A percentile compares a stretch with the other conserved stretches of the same genome.
These are phyloP conservation scores for Glycine latifolia DNA, from an alignment of 306 rosid species.

Conservation along the genomic window DNA sequence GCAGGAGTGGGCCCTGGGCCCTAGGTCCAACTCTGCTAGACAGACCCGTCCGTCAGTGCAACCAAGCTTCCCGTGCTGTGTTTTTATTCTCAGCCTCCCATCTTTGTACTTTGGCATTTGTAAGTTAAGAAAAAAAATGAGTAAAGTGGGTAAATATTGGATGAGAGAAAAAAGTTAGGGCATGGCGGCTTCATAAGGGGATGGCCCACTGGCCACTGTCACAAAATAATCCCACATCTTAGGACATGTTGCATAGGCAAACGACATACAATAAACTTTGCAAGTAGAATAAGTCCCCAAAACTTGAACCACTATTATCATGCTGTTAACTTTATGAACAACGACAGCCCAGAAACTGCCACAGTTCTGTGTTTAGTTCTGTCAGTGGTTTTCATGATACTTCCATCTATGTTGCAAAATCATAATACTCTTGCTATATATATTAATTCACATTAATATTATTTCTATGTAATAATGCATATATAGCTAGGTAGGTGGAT, in stretches of 20 bases:
- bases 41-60: constrained; percentile 5
- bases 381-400: not conserved
- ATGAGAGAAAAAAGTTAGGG: not conserved
- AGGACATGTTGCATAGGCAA: constrained; percentile 38
- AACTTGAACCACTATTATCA: not conserved
- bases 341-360: constrained; percentile 35
- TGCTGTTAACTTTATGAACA: constrained; percentile 29
- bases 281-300: constrained; percentile 29
- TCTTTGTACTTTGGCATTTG: not conserved
- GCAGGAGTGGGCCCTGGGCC: constrained; percentile 57
- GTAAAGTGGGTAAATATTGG: not conserved
- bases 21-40: constrained; percentile 3
- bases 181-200: constrained; percentile 11
- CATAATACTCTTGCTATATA: not conserved
- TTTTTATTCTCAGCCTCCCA: constrained; percentile 32
- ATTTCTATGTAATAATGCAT: not conserved
- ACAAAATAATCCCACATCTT: constrained; percentile 44
- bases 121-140: not conserved
- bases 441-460: not conserved
- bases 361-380: not conserved
- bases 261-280: constrained; percentile 12
- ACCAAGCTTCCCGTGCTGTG: constrained; percentile 58
- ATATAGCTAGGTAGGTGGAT: not conserved
- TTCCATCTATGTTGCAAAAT: not conserved
- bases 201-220: not conserved